Conservation (phyloP, 2,329 filamentous ascomycete genomes). For the Uncinocarpus reesii region DNA sequence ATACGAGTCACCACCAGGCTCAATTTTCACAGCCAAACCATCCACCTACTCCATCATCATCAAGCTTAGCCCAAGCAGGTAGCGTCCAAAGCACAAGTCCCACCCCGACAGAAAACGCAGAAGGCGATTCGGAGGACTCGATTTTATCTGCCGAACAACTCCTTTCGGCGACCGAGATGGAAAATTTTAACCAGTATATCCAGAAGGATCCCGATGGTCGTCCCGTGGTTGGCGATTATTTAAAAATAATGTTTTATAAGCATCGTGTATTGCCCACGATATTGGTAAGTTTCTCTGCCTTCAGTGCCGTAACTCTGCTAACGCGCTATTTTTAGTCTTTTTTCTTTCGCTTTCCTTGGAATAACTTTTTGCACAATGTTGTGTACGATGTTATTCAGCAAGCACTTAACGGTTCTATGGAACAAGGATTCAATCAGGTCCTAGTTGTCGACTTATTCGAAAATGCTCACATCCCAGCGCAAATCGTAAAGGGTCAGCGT, state of each 20-base stretch:
- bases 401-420: slow-evolving; percentile 97
- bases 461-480: slow-evolving; percentile 74
- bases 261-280: slow-evolving; percentile 92
- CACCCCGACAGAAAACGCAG: not conserved
- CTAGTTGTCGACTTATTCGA: slow-evolving; percentile 90
- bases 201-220: slow-evolving; percentile 52
- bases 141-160: slow-evolving; percentile 11
- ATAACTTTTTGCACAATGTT: slow-evolving; percentile 98
- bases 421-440: slow-evolving; percentile 81
- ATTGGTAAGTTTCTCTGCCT: slow-evolving; percentile 51
- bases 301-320: slow-evolving; percentile 7
- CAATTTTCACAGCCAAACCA: slow-evolving; percentile 10
- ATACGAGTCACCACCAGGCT: slow-evolving; percentile 16
- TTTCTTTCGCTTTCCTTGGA: slow-evolving; percentile 98
- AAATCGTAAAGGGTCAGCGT: slow-evolving; percentile 82
- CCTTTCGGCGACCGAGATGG: slow-evolving; percentile 3
- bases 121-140: slow-evolving; percentile 20
- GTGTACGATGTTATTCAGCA: slow-evolving; percentile 98
- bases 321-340: slow-evolving; percentile 54
- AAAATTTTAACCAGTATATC: slow-evolving; percentile 31
- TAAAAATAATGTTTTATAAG: slow-evolving; percentile 95
- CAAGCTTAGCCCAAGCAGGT: not conserved
- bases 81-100: not conserved
- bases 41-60: not conserved
- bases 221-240: slow-evolving; percentile 82